Percentiles rank a stretch among this genome's conserved stretches.
These are phyloP conservation scores for Globisporangium megalacanthum DNA, from an alignment of 352 stramenopile species.

Conservation along the genomic window DNA sequence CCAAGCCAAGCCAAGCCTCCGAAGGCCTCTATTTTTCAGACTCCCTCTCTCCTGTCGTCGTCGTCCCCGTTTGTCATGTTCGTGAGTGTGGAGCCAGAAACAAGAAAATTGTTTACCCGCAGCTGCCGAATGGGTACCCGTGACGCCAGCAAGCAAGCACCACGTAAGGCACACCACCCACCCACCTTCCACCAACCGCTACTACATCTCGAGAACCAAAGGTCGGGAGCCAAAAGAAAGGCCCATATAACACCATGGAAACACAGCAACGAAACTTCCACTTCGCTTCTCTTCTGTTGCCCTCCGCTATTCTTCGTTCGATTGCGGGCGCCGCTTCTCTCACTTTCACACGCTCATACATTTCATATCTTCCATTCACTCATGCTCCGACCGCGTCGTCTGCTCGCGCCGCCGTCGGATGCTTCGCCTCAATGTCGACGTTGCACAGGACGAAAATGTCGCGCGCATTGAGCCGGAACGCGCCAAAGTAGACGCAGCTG, in stretches of 20 bases:
- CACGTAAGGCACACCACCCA: too few species aligned
- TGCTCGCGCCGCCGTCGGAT: not conserved
- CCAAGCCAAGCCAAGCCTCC: not conserved
- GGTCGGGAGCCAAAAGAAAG: too few species aligned
- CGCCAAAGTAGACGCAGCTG: constrained; percentile 51
- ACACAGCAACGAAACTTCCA: too few species aligned
- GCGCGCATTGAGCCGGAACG: constrained; percentile 41
- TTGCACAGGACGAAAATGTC: constrained; percentile 25
- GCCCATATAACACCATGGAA: too few species aligned
- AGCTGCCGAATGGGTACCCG: not conserved
- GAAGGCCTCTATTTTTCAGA: not conserved
- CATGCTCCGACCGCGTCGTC: too few species aligned
- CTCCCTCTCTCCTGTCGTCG: not conserved
- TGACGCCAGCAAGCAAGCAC: not conserved
- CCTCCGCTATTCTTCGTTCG: too few species aligned
- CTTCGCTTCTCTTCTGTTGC: too few species aligned
- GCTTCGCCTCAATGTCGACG: constrained; percentile 4
- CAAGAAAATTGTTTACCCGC: not conserved
- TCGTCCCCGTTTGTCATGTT: not conserved
- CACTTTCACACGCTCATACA: too few species aligned
- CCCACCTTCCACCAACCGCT: too few species aligned
- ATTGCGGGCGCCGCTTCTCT: too few species aligned
- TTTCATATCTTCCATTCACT: not conserved
- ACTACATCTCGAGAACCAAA: too few species aligned
- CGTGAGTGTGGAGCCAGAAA: not conserved